phyloP scores from a whole-genome alignment of 768 basidiomycete genomes.

The Mrakia frigida region DNA sequence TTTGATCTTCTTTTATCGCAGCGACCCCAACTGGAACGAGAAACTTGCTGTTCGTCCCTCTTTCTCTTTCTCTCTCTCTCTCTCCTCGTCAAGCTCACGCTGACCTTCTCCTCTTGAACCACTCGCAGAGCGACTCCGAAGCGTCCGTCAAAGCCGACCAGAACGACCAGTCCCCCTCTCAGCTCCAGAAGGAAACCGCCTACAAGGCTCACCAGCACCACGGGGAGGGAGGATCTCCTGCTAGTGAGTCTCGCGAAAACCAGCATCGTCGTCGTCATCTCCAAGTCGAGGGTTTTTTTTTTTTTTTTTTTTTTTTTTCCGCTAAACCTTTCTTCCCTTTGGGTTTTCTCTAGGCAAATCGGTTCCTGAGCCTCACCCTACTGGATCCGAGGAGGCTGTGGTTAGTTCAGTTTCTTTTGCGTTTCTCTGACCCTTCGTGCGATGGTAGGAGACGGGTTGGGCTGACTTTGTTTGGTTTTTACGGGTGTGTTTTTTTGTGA shows the following conservation, averaged over 20 bases:
- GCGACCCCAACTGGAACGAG: conserved; percentile 30
- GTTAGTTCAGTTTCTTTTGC: conserved; percentile 8
- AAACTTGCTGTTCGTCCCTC: conserved; percentile 24
- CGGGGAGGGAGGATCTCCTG: neutral
- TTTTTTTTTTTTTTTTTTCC: no score
- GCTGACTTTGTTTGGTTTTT: neutral
- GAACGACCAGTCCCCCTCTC: neutral
- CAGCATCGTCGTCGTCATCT: neutral
- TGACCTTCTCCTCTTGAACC: neutral
- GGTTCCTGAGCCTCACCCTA: neutral
- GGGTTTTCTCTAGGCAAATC: neutral
- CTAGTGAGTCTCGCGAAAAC: neutral
- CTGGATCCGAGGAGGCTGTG: conserved; percentile 22
- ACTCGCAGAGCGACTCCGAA: conserved; percentile 16
- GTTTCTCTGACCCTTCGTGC: neutral
- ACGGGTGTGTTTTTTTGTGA: no score
- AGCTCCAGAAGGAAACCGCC: conserved; percentile 30
- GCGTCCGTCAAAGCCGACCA: conserved; percentile 27
- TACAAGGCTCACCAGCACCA: conserved; percentile 16
- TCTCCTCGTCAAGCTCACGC: neutral
- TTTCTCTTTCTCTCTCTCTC: neutral
- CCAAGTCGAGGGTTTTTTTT: neutral
- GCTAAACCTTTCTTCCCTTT: neutral
- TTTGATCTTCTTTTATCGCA: neutral
- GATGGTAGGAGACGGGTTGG: no score